phyloP scores from a whole-genome alignment of 352 stramenopile genomes.

The Phytophthora meadii region DNA sequence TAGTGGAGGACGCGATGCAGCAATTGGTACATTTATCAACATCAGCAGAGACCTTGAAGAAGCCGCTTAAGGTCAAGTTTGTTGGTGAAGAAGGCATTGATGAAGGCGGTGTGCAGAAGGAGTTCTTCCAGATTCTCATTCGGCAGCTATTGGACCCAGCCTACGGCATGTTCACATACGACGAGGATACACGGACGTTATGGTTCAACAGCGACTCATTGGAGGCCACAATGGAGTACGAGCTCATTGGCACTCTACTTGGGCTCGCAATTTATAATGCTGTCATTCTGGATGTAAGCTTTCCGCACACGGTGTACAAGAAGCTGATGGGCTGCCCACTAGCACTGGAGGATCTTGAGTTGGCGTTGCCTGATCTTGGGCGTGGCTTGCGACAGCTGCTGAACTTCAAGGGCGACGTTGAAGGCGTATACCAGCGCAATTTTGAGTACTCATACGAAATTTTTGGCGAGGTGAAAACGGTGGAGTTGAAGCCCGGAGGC shows the following conservation, averaged over 20 bases:
- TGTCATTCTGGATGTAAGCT: conserved; percentile 85
- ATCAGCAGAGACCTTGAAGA: conserved; percentile 73
- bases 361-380: conserved; percentile 62
- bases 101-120: conserved; percentile 82
- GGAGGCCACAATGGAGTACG: conserved; percentile 86
- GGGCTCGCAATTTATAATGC: conserved; percentile 88
- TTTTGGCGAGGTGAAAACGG: conserved; percentile 80
- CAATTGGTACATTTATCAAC: conserved; percentile 64
- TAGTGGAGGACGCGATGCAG: conserved; percentile 81
- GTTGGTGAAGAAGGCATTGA: conserved; percentile 84
- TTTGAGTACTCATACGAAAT: conserved; percentile 88
- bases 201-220: conserved; percentile 88
- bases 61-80: conserved; percentile 87
- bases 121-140: conserved; percentile 88
- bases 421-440: conserved; percentile 72
- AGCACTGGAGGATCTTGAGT: conserved; percentile 66
- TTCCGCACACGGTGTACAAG: conserved; percentile 86
- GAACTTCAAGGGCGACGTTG: conserved; percentile 73
- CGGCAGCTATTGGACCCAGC: conserved; percentile 74
- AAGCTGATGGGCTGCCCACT: conserved; percentile 70
- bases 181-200: conserved; percentile 70
- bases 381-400: conserved; percentile 71
- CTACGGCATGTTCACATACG: conserved; percentile 84
- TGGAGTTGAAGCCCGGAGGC: conserved; percentile 74
- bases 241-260: conserved; percentile 85